Percentiles rank a stretch among this genome's conserved stretches.
Conservation (phyloP, 2,329 filamentous ascomycete species). For the Chaetomiaceae sp. region DNA sequence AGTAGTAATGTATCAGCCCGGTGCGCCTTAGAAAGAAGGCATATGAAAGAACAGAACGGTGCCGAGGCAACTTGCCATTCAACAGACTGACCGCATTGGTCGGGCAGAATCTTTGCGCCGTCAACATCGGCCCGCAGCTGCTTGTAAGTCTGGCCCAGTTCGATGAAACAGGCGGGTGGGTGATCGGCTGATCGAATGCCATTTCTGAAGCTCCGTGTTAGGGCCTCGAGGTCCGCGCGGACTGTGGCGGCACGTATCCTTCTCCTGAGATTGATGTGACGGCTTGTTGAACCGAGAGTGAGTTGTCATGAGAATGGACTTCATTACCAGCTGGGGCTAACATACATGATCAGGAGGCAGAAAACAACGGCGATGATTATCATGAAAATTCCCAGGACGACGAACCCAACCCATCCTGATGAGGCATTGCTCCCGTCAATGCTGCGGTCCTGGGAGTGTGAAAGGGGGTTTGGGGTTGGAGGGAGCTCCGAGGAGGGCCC, state of each 20-base stretch:
- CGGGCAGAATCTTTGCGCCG: neutral
- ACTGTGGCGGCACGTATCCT: neutral
- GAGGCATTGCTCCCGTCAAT: neutral
- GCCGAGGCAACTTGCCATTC: slow-evolving; percentile 6
- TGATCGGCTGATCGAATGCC: neutral
- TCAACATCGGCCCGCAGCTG: neutral
- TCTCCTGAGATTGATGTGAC: neutral
- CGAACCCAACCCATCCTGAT: slow-evolving; percentile 1
- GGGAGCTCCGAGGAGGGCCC: neutral
- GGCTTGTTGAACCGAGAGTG: too few species aligned
- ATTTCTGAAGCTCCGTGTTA: neutral
- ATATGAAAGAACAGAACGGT: neutral
- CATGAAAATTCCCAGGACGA: neutral
- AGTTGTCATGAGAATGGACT: too few species aligned
- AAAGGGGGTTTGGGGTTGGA: neutral
- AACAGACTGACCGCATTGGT: slow-evolving; percentile 6
- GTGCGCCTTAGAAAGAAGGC: neutral
- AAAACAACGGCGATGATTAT: neutral
- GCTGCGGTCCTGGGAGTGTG: neutral
- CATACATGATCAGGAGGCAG: neutral
- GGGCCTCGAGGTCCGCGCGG: neutral
- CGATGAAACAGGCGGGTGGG: neutral
- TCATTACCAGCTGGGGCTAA: too few species aligned
- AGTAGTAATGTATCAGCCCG: neutral
- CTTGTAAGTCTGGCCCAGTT: slow-evolving; percentile 1